These are phyloP conservation scores for Penicillium cinerascens DNA, from an alignment of 495 filamentous ascomycete species.

Conservation along the genomic window DNA sequence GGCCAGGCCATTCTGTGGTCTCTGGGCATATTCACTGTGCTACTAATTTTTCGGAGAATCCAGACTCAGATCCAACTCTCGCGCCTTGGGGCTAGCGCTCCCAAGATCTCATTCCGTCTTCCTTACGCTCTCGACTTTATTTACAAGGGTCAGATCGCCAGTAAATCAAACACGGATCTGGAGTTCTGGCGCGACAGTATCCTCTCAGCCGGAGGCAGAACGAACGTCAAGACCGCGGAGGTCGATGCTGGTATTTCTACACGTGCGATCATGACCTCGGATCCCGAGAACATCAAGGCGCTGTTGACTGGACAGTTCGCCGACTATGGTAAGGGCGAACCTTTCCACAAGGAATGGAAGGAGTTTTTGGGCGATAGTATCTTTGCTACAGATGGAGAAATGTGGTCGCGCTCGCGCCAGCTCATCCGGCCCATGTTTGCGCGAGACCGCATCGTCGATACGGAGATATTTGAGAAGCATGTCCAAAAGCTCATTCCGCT, in stretches of 20 bases:
- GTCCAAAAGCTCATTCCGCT: constrained; percentile 63
- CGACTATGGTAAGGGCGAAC: constrained; percentile 69
- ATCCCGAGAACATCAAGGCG: constrained; percentile 69
- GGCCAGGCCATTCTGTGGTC: constrained; percentile 23
- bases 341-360: constrained; percentile 67
- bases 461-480: constrained; percentile 77
- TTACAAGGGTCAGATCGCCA: constrained; percentile 45
- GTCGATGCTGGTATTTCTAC: constrained; percentile 46
- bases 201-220: constrained; percentile 25
- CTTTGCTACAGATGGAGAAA: constrained; percentile 71
- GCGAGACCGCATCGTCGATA: constrained; percentile 73
- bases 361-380: constrained; percentile 76
- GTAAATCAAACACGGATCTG: constrained; percentile 47
- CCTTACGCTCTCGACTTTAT: constrained; percentile 59
- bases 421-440: constrained; percentile 82
- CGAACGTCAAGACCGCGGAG: constrained; percentile 57
- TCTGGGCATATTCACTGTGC: constrained; percentile 23
- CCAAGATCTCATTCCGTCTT: constrained; percentile 29
- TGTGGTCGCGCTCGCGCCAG: constrained; percentile 72
- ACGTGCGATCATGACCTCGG: constrained; percentile 61
- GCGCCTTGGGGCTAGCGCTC: constrained; percentile 35
- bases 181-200: constrained; percentile 59
- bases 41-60: constrained; percentile 27
- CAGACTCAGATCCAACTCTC: constrained; percentile 33
- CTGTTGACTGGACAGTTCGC: constrained; percentile 69